These are phyloP conservation scores for Setaria viridis DNA, from an alignment of 202 grass and related monocot genomes.

Conservation along the genomic window DNA sequence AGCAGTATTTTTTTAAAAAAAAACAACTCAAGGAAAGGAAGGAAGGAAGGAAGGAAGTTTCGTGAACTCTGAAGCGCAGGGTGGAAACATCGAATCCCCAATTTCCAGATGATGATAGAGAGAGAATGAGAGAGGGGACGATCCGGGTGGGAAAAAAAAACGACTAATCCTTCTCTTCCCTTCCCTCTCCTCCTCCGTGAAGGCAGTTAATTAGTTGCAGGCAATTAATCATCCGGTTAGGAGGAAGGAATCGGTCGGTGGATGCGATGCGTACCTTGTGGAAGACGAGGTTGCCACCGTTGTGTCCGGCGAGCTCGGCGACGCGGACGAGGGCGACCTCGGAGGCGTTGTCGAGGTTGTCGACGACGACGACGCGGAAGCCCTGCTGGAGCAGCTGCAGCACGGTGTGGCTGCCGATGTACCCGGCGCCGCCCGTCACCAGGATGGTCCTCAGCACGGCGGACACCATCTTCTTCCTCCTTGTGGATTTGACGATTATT, in stretches of 20 bases:
- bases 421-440: conserved; percentile 90
- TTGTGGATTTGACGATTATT: neutral
- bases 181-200: neutral
- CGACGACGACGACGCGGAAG: conserved; percentile 80
- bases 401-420: conserved; percentile 99
- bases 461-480: conserved; percentile 39
- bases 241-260: no score
- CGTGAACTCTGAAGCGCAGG: neutral
- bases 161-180: neutral
- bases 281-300: conserved; percentile 70
- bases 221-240: neutral
- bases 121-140: no score
- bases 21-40: neutral
- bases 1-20: neutral
- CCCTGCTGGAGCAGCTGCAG: conserved; percentile 79
- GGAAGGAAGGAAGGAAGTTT: neutral
- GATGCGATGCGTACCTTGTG: conserved; percentile 54
- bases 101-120: no score
- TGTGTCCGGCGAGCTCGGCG: conserved; percentile 61
- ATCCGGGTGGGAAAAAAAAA: neutral
- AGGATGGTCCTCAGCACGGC: conserved; percentile 63
- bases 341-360: conserved; percentile 97
- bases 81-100: no score
- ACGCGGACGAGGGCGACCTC: conserved; percentile 67
- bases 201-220: neutral